These are phyloP conservation scores for Hypoxylon lienhwacheense DNA, from an alignment of 495 filamentous ascomycete genomes.

Conservation along the genomic window DNA sequence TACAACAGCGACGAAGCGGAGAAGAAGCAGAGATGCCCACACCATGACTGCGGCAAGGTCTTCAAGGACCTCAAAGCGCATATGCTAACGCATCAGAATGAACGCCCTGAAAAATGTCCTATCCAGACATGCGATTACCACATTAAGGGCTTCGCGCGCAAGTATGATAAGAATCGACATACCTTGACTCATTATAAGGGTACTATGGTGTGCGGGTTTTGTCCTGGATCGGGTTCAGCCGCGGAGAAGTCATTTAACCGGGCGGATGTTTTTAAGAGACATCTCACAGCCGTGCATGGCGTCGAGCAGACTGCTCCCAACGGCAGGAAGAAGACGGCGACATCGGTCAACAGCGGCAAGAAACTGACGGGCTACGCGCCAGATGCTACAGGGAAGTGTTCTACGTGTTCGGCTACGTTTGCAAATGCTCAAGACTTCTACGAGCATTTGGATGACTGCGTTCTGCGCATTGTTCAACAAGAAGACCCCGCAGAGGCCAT, in stretches of 20 bases:
- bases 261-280: slow-evolving; percentile 97
- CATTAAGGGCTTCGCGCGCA: slow-evolving; percentile 91
- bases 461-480: slow-evolving; percentile 94
- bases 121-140: slow-evolving; percentile 95
- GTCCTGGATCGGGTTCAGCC: slow-evolving; percentile 85
- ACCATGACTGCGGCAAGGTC: slow-evolving; percentile 82
- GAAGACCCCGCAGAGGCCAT: slow-evolving; percentile 94
- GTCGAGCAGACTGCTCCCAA: slow-evolving; percentile 97
- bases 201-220: slow-evolving; percentile 99
- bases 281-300: slow-evolving; percentile 88
- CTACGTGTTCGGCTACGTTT: slow-evolving; percentile 90
- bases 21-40: slow-evolving; percentile 64
- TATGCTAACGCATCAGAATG: slow-evolving; percentile 92
- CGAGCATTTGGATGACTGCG: slow-evolving; percentile 98
- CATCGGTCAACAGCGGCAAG: slow-evolving; percentile 47
- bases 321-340: slow-evolving; percentile 70
- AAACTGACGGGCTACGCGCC: slow-evolving; percentile 65
- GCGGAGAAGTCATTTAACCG: slow-evolving; percentile 98
- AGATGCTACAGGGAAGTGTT: slow-evolving; percentile 90
- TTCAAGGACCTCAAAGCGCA: slow-evolving; percentile 96
- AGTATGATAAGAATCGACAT: slow-evolving; percentile 99
- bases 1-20: slow-evolving; percentile 42
- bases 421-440: slow-evolving; percentile 96
- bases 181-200: slow-evolving; percentile 98
- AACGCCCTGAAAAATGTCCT: slow-evolving; percentile 95